Evolutionary conservation across 768 basidiomycete genomes (phyloP).

Genomic region (Podaxis rugospora): DNA sequence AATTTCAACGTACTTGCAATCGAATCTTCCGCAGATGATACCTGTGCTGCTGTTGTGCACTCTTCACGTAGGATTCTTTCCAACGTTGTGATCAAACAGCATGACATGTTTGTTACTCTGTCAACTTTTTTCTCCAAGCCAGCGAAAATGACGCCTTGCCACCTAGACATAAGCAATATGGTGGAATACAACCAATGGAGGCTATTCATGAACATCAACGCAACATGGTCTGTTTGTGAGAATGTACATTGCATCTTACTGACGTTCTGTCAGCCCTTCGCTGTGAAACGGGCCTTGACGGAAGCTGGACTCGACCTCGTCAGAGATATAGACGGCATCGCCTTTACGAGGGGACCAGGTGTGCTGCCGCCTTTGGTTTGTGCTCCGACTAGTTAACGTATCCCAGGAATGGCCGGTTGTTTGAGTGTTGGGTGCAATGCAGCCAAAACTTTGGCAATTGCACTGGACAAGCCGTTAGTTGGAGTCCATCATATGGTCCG

Average conservation of each 20-base stretch:
- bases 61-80: constrained; percentile 67
- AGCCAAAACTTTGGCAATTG: constrained; percentile 82
- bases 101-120: constrained; percentile 42
- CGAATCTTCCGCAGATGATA: constrained; percentile 92
- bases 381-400: constrained; percentile 6
- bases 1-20: constrained; percentile 67
- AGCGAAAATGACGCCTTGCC: neutral
- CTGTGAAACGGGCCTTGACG: constrained; percentile 60
- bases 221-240: constrained; percentile 54
- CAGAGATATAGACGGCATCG: constrained; percentile 76
- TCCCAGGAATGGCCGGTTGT: constrained; percentile 72
- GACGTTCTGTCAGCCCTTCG: constrained; percentile 52
- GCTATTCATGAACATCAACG: constrained; percentile 78
- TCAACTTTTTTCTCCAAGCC: neutral
- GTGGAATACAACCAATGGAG: constrained; percentile 75
- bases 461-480: constrained; percentile 70
- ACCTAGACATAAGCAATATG: constrained; percentile 50
- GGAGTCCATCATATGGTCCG: constrained; percentile 95
- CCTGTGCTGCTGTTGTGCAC: constrained; percentile 83
- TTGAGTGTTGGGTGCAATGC: constrained; percentile 75
- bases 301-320: constrained; percentile 56
- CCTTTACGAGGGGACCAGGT: constrained; percentile 89
- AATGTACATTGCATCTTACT: neutral
- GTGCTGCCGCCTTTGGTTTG: constrained; percentile 10
- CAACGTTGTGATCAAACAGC: constrained; percentile 85